Evolutionary conservation across 2,329 filamentous ascomycete species (phyloP).

Genomic region (Cladosporium phlei): DNA sequence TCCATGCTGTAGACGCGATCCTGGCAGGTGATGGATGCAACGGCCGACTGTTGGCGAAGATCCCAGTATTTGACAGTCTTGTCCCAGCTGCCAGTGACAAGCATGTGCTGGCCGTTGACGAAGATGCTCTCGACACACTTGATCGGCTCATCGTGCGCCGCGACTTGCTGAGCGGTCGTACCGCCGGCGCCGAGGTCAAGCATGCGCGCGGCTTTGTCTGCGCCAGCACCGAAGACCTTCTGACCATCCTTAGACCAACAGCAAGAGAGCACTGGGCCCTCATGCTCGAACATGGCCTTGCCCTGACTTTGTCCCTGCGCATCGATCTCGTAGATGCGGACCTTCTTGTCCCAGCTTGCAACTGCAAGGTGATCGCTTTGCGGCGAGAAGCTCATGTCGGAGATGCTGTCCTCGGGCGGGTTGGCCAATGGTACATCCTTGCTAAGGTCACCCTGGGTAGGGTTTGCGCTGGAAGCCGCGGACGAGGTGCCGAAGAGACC

Average conservation of each 20-base stretch:
- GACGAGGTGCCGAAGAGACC: constrained; percentile 52
- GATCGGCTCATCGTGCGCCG: constrained; percentile 79
- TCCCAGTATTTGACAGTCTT: constrained; percentile 92
- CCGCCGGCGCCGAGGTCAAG: constrained; percentile 67
- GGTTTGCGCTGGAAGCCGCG: constrained; percentile 51
- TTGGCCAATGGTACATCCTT: constrained; percentile 76
- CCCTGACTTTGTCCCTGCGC: constrained; percentile 72
- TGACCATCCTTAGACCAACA: constrained; percentile 93
- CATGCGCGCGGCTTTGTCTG: constrained; percentile 85
- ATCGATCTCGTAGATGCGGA: constrained; percentile 91
- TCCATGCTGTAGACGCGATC: constrained; percentile 90
- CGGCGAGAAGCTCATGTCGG: constrained; percentile 78
- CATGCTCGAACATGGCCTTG: constrained; percentile 80
- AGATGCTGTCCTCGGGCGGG: constrained; percentile 84
- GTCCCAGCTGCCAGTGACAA: constrained; percentile 90
- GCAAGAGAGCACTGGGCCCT: constrained; percentile 75
- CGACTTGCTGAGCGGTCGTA: constrained; percentile 58
- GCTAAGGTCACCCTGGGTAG: constrained; percentile 83
- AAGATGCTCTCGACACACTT: constrained; percentile 64
- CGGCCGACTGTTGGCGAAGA: constrained; percentile 60
- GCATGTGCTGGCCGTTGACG: constrained; percentile 65
- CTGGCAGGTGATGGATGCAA: constrained; percentile 62
- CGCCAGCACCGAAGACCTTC: constrained; percentile 80
- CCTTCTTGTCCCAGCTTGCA: constrained; percentile 95
- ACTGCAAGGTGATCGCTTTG: constrained; percentile 78